These are phyloP conservation scores for Rhizoctonia solani DNA, from an alignment of 1,284 basidiomycete species.

Conservation along the genomic window DNA sequence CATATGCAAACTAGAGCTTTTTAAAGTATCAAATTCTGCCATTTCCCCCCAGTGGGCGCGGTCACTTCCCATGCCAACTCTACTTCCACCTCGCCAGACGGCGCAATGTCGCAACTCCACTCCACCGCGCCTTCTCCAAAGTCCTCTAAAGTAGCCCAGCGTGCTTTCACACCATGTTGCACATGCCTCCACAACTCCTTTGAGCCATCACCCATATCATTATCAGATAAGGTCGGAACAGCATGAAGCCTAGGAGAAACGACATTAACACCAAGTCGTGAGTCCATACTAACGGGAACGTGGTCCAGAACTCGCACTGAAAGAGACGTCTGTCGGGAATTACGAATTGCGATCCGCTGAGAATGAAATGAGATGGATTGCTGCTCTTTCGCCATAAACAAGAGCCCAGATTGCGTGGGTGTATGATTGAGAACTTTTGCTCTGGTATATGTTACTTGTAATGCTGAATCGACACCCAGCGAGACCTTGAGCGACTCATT, in stretches of 20 bases:
- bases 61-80: constrained; percentile 40
- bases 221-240: too few species aligned
- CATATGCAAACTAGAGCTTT: too few species aligned
- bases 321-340: constrained; percentile 39
- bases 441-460: constrained; percentile 41
- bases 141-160: constrained; percentile 30
- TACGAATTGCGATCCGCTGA: constrained; percentile 42
- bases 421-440: constrained; percentile 37
- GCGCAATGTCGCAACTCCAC: constrained; percentile 37
- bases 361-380: constrained; percentile 36
- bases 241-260: constrained; percentile 40
- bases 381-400: constrained; percentile 14
- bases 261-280: constrained; percentile 40
- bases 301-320: constrained; percentile 40
- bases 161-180: constrained; percentile 32
- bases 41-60: constrained; percentile 37
- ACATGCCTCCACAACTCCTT: constrained; percentile 1
- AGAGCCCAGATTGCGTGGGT: constrained; percentile 31
- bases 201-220: too few species aligned
- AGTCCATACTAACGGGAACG: constrained; percentile 41
- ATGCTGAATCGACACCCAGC: constrained; percentile 36
- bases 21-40: too few species aligned
- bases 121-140: constrained; percentile 39
- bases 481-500: constrained; percentile 37
- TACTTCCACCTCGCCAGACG: constrained; percentile 32